Evolutionary conservation across 1,139 yeast species (phyloP).

Genomic region (Yamadazyma spencermartinsiae): DNA sequence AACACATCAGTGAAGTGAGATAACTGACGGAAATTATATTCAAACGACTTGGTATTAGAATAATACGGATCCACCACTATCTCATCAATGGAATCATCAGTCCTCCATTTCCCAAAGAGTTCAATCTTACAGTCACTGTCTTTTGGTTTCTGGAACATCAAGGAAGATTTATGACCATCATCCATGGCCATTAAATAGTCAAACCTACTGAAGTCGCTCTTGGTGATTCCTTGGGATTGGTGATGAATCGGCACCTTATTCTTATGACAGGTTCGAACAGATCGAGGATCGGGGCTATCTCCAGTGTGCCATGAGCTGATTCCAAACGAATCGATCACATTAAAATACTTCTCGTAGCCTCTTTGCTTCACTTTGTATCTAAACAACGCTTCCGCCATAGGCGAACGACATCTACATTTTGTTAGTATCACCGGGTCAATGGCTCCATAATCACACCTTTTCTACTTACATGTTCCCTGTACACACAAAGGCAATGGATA

Average conservation of each 20-base stretch:
- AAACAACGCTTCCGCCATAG: conserved; percentile 97
- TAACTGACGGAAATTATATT: conserved; percentile 72
- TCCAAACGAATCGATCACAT: conserved; percentile 80
- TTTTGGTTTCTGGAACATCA: conserved; percentile 61
- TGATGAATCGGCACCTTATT: conserved; percentile 79
- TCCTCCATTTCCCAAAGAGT: conserved; percentile 78
- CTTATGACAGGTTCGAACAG: conserved; percentile 64
- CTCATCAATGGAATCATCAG: conserved; percentile 46
- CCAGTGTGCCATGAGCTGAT: conserved; percentile 86
- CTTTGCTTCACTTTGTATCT: conserved; percentile 56
- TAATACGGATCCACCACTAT: conserved; percentile 90
- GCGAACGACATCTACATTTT: conserved; percentile 75
- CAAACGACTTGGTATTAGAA: conserved; percentile 84
- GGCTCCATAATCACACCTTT: neutral
- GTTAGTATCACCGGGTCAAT: conserved; percentile 20
- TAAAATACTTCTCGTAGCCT: conserved; percentile 43
- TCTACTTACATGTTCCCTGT: conserved; percentile 78
- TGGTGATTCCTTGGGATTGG: conserved; percentile 66
- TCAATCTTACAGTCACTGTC: conserved; percentile 49
- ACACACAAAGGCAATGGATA: conserved; percentile 85
- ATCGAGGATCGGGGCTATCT: conserved; percentile 75
- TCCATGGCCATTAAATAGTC: conserved; percentile 92
- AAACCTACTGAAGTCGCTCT: conserved; percentile 62
- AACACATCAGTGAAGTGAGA: conserved; percentile 71
- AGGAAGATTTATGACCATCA: conserved; percentile 58